phyloP scores from a whole-genome alignment of 2,329 filamentous ascomycete genomes.

The Penicillium vulpinum region DNA sequence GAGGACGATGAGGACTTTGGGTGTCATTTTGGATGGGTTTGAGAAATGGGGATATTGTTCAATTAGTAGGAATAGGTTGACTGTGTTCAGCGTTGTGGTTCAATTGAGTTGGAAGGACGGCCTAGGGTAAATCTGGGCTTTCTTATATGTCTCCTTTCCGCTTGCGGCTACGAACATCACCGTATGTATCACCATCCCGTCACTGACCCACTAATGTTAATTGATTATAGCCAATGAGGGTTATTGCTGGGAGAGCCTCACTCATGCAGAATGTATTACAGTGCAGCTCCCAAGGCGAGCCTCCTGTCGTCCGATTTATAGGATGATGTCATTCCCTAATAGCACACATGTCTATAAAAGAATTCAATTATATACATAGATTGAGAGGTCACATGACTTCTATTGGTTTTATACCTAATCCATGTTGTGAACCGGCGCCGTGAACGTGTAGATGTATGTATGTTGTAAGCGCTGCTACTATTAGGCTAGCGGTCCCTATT shows the following conservation, averaged over 20 bases:
- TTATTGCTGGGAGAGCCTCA: not conserved
- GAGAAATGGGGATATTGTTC: not conserved
- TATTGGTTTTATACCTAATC: no score
- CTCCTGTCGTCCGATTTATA: no score
- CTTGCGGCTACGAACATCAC: not conserved
- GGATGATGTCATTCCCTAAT: constrained; percentile 6
- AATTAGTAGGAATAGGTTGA: not conserved
- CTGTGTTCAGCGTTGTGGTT: not conserved
- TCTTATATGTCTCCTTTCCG: not conserved
- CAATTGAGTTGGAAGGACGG: not conserved
- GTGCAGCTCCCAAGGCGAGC: not conserved
- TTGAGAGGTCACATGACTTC: no score
- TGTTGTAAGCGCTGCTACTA: no score
- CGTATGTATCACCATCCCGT: constrained; percentile 12
- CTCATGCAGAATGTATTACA: not conserved
- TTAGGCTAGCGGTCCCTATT: no score
- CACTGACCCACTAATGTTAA: constrained; percentile 1
- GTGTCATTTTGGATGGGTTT: constrained; percentile 32
- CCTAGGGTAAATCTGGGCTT: not conserved
- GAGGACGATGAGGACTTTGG: constrained; percentile 69
- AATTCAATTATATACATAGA: no score
- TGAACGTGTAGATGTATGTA: no score
- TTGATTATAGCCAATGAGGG: not conserved
- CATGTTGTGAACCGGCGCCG: no score
- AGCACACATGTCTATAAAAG: no score